Percentiles rank a stretch among this genome's conserved stretches.
phyloP scores from a whole-genome alignment of 164 flowering plant genomes.

The Chloranthus sessilifolius region DNA sequence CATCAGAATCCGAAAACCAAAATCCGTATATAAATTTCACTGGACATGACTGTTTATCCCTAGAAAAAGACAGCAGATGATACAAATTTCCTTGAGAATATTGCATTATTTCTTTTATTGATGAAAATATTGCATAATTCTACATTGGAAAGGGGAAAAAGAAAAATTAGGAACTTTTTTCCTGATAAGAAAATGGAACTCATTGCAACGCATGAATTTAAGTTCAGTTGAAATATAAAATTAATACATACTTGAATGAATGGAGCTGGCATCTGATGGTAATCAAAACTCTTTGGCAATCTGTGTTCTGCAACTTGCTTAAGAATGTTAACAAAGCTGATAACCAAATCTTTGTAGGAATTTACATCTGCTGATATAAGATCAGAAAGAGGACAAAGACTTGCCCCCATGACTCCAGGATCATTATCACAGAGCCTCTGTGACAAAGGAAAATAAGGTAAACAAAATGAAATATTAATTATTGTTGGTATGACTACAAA shows the following conservation, averaged over 20 bases:
- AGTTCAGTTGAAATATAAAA: not conserved
- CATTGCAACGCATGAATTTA: no score
- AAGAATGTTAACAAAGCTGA: conserved; percentile 87
- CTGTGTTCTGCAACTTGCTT: conserved; percentile 95
- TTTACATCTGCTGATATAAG: conserved; percentile 63
- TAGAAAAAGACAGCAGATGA: no score
- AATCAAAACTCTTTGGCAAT: conserved; percentile 88
- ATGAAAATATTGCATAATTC: no score
- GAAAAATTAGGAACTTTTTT: no score
- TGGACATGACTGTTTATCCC: no score
- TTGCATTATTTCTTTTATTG: no score
- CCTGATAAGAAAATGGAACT: no score
- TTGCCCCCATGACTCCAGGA: conserved; percentile 99
- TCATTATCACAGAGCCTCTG: conserved; percentile 95
- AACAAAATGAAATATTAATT: not conserved
- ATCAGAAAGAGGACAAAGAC: conserved; percentile 93
- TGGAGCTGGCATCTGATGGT: conserved; percentile 98
- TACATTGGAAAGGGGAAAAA: no score
- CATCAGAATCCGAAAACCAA: no score
- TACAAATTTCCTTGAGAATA: no score
- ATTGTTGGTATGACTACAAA: not conserved
- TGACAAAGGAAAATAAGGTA: conserved; percentile 20
- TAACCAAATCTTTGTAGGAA: conserved; percentile 73
- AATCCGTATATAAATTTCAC: no score
- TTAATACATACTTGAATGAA: conserved; percentile 69